Percentiles rank a stretch among this genome's conserved stretches.
Conservation (phyloP, 1,284 basidiomycete genomes). For the Rhodofomes roseus region DNA sequence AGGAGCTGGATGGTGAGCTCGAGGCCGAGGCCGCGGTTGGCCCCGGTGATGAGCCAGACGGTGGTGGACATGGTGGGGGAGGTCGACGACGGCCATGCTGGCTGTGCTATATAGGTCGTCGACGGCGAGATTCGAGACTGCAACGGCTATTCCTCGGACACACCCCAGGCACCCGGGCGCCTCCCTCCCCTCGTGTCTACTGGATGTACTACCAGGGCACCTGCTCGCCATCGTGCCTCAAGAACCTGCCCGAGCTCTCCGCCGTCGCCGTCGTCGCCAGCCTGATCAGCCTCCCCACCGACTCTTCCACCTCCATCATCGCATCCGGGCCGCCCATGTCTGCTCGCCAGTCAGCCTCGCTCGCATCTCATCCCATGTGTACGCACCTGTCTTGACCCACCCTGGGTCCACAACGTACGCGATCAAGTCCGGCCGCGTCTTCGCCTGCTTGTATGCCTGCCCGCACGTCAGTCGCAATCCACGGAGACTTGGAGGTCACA, state of each 20-base stretch:
- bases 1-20: conserved; percentile 31
- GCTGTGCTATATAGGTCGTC: not conserved
- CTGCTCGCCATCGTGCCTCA: conserved; percentile 19
- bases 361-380: no score
- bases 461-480: not conserved
- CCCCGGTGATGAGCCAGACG: conserved; percentile 11
- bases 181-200: no score
- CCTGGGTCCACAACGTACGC: conserved; percentile 25
- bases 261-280: conserved; percentile 15
- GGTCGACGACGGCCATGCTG: not conserved
- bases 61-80: not conserved
- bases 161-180: not conserved
- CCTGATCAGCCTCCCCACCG: conserved; percentile 19
- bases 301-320: conserved; percentile 23
- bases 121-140: not conserved
- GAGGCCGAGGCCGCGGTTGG: conserved; percentile 33
- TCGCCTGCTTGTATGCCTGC: conserved; percentile 31
- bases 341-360: conserved; percentile 1
- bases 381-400: conserved; percentile 29
- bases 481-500: not conserved
- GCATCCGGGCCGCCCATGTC: conserved; percentile 29
- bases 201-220: not conserved
- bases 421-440: conserved; percentile 22
- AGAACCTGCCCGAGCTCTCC: conserved; percentile 25
- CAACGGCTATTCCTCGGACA: not conserved